Evolutionary conservation across 176 grass and related monocot species (phyloP).

Genomic region (Carex parvula): DNA sequence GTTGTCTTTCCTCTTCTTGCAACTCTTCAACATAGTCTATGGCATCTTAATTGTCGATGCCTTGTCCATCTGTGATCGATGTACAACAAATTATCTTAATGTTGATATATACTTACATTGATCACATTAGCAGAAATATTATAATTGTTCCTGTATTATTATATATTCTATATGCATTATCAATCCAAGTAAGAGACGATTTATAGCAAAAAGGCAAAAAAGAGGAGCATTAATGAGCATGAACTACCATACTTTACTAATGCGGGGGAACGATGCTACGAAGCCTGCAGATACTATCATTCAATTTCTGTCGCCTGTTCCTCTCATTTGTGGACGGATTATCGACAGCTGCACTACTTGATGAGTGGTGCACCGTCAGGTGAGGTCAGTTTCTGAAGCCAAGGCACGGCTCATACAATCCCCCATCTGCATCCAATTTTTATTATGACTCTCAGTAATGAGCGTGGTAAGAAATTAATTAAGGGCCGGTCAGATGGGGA

Average conservation of each 20-base stretch:
- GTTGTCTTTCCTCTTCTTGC: constrained; percentile 39
- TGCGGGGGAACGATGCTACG: constrained; percentile 64
- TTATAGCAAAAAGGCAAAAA: not conserved
- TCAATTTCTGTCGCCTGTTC: constrained; percentile 39
- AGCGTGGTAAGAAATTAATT: not conserved
- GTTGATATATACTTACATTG: not conserved
- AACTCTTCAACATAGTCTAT: constrained; percentile 54
- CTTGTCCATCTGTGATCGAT: constrained; percentile 58
- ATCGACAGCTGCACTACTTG: not conserved
- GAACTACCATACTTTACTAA: constrained; percentile 49
- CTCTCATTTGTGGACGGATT: constrained; percentile 32
- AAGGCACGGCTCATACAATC: constrained; percentile 6
- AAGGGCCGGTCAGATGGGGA: not conserved
- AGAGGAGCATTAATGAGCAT: not conserved
- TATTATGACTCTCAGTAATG: not conserved
- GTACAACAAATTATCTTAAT: not conserved
- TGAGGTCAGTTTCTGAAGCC: constrained; percentile 29
- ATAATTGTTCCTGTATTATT: not conserved
- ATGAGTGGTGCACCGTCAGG: constrained; percentile 22
- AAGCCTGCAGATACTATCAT: constrained; percentile 55
- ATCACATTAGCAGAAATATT: not conserved
- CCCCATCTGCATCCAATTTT: constrained; percentile 31
- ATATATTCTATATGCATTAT: not conserved
- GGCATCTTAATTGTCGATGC: constrained; percentile 58
- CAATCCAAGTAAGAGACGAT: not conserved